A percentile compares a stretch with the other conserved stretches of the same genome.
Evolutionary conservation across 2,329 filamentous ascomycete genomes (phyloP).

Genomic region (Thielaviopsis cerberus): DNA sequence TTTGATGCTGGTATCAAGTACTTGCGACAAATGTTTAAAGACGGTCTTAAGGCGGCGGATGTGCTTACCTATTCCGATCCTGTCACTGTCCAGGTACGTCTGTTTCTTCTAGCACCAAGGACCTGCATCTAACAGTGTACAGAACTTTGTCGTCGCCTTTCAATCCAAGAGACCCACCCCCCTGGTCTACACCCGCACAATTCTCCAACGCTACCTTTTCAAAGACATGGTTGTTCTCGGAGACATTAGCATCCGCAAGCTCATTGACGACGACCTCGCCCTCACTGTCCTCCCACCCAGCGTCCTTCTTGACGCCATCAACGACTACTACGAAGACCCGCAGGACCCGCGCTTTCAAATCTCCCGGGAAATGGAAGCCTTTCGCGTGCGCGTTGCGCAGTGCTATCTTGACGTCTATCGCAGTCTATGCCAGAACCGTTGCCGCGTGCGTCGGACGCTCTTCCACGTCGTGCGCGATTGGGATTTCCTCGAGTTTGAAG

Average conservation of each 20-base stretch:
- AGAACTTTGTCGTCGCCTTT: conserved; percentile 59
- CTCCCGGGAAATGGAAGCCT: conserved; percentile 53
- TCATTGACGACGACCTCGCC: conserved; percentile 68
- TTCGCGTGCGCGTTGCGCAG: conserved; percentile 41
- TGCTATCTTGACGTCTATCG: conserved; percentile 71
- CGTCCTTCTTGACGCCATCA: conserved; percentile 49
- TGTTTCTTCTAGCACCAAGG: neutral
- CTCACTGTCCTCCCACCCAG: conserved; percentile 57
- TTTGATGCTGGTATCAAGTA: conserved; percentile 54
- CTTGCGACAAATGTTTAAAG: conserved; percentile 50
- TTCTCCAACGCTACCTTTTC: conserved; percentile 60
- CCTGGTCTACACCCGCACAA: conserved; percentile 62
- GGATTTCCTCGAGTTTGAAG: conserved; percentile 67
- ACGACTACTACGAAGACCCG: conserved; percentile 58
- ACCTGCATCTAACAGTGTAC: neutral
- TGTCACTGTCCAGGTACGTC: conserved; percentile 48
- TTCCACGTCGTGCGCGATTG: conserved; percentile 68
- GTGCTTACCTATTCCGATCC: conserved; percentile 50
- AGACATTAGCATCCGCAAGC: conserved; percentile 47
- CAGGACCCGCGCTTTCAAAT: conserved; percentile 58
- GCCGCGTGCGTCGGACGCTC: conserved; percentile 73
- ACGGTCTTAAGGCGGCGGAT: conserved; percentile 50
- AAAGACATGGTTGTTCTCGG: conserved; percentile 52
- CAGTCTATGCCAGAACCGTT: conserved; percentile 75
- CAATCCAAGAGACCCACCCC: conserved; percentile 67